These are phyloP conservation scores for Viola odorata DNA, from an alignment of 345 rosid genomes.

Conservation along the genomic window DNA sequence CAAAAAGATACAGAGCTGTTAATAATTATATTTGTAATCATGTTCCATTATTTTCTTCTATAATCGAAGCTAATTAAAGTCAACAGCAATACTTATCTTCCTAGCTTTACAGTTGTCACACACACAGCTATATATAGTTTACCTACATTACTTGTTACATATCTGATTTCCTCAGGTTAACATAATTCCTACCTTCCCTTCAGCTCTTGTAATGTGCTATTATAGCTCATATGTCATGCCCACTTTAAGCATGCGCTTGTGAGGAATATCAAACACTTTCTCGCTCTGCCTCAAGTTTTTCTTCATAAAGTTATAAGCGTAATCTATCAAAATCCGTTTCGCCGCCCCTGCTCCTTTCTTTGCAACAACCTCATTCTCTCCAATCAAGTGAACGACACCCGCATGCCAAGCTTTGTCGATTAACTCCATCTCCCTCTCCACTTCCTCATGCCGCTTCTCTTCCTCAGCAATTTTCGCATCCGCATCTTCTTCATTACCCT, in stretches of 20 bases:
- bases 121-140: too few species aligned
- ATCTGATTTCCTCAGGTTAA: too few species aligned
- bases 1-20: too few species aligned
- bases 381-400: constrained; percentile 45
- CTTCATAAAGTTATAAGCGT: constrained; percentile 32
- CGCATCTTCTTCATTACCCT: background rate
- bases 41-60: too few species aligned
- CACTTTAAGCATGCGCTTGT: constrained; percentile 54
- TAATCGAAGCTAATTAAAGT: too few species aligned
- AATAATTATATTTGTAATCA: too few species aligned
- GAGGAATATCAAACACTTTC: constrained; percentile 48
- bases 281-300: constrained; percentile 29
- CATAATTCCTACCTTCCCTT: too few species aligned
- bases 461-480: background rate
- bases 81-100: too few species aligned
- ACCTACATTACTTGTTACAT: too few species aligned
- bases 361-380: constrained; percentile 44
- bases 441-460: constrained; percentile 2
- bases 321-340: constrained; percentile 39
- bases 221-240: constrained; percentile 61
- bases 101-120: too few species aligned
- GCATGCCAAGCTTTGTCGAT: constrained; percentile 21
- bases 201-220: too few species aligned
- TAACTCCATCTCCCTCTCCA: constrained; percentile 6
- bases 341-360: constrained; percentile 29